These are phyloP conservation scores for Hymenoscyphus fructigenus DNA, from an alignment of 2,329 filamentous ascomycete species.

Conservation along the genomic window DNA sequence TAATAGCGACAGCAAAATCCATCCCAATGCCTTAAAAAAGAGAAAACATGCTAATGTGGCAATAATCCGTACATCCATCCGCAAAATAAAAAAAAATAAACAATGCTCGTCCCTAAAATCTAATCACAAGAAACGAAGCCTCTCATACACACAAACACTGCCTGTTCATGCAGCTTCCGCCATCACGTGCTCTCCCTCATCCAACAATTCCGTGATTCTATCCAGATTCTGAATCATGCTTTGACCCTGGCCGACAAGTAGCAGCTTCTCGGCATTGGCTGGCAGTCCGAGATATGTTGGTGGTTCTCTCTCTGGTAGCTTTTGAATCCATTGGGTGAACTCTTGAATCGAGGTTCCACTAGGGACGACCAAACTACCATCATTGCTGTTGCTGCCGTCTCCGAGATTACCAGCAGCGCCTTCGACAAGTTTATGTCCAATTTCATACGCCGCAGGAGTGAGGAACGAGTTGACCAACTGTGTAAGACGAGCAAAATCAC, in stretches of 20 bases:
- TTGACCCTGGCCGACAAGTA: slow-evolving; percentile 83
- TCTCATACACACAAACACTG: slow-evolving; percentile 18
- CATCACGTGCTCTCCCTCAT: slow-evolving; percentile 92
- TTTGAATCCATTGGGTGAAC: slow-evolving; percentile 89
- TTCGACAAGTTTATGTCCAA: slow-evolving; percentile 85
- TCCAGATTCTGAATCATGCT: slow-evolving; percentile 82
- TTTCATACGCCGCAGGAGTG: slow-evolving; percentile 86
- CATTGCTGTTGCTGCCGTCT: slow-evolving; percentile 49
- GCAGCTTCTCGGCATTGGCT: slow-evolving; percentile 92
- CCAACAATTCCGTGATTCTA: slow-evolving; percentile 81
- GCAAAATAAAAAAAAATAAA: neutral
- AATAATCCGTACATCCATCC: slow-evolving; percentile 7
- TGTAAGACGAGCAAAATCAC: slow-evolving; percentile 73
- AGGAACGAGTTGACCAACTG: slow-evolving; percentile 75
- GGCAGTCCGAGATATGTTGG: slow-evolving; percentile 93
- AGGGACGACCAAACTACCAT: slow-evolving; percentile 69
- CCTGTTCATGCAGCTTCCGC: slow-evolving; percentile 50
- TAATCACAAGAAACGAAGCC: slow-evolving; percentile 20
- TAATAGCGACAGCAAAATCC: slow-evolving; percentile 21
- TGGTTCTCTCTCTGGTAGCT: slow-evolving; percentile 89
- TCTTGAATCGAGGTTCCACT: slow-evolving; percentile 78
- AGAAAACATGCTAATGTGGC: neutral
- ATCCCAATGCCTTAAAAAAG: slow-evolving; percentile 8
- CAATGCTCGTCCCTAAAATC: slow-evolving; percentile 20
- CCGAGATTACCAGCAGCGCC: slow-evolving; percentile 42